Evolutionary conservation across 1,284 basidiomycete genomes (phyloP), one percentile per base, ranked within the genome.

Genomic region (Pyrrhoderma noxium): DNA sequence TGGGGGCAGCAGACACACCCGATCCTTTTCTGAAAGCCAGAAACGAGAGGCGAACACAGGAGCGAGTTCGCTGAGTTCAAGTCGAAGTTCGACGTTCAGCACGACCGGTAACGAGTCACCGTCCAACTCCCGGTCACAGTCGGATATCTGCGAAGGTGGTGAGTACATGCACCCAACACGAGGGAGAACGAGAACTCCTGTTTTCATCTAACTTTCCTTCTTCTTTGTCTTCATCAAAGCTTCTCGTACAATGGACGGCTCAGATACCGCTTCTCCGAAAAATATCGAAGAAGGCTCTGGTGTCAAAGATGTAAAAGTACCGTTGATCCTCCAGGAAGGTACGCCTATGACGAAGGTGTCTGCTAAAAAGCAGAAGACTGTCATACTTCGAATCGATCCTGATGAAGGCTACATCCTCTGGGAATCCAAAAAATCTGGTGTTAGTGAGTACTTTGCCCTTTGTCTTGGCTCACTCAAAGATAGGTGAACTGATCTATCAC

Each of bases 321-420:
- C 83, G 0, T 61, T 64, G 35, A 57, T 74, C 13, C 64, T 85
- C n/a, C 74, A 77, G 59, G 64, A 69, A 2, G 88, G 88, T 11
- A 77, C 78, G 4, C 72, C 76, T 8, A 87, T 98, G 86, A 82
- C 85, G 61, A 97, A 98, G 66, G 83, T 97, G 34, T 90, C 93
- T 2, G 80, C 82, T 39, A 89, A 85, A 68, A 89, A 88, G 62
- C 79, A 86, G 66, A 91, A 88, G 65, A 77, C 77, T 38, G 76
- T 87, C 36, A 62, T 80, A 3, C 89, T 96, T 65, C 74, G 74
- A 50, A 73, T 97, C 19, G 85, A 92, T 60, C 71, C 86, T 7
- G 84, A 92, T 63, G 77, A 82, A 50, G 89, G 91, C 0, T 79
- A 81, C 57, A 88, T 98, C 58, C 65, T 85, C 3, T 97, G 89